These are phyloP conservation scores for Eleusine indica DNA, from an alignment of 176 grass and related monocot genomes.

Conservation along the genomic window DNA sequence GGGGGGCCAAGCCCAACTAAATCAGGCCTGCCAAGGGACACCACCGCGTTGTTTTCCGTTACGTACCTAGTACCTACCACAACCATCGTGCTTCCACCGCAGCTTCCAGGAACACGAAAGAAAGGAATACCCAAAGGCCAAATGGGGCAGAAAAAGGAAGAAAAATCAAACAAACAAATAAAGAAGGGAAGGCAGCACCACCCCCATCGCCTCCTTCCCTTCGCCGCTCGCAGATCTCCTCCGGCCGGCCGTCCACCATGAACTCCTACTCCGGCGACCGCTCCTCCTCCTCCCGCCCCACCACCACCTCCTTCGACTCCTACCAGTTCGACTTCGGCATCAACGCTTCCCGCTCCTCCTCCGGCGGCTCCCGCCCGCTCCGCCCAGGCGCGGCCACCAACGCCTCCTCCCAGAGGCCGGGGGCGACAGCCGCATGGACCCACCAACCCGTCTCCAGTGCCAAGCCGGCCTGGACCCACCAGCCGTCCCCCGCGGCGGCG, in stretches of 20 bases:
- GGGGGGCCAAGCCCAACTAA: not conserved
- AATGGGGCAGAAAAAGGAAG: not conserved
- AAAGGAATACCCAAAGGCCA: not conserved
- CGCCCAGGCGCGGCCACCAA: constrained; percentile 43
- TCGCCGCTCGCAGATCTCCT: constrained; percentile 50
- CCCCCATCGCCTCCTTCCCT: constrained; percentile 27
- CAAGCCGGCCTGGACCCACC: constrained; percentile 76
- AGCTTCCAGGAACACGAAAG: constrained; percentile 3
- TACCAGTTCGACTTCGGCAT: constrained; percentile 94
- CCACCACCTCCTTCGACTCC: constrained; percentile 73
- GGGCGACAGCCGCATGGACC: constrained; percentile 42
- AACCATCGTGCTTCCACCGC: not conserved
- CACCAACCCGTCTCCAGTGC: constrained; percentile 51
- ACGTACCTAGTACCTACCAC: not conserved
- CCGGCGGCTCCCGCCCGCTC: constrained; percentile 65
- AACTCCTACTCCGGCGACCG: constrained; percentile 63
- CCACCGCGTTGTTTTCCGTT: not conserved
- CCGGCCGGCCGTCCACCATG: constrained; percentile 51
- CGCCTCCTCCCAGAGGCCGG: constrained; percentile 45
- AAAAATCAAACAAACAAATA: constrained; percentile 32
- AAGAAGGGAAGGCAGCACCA: constrained; percentile 14
- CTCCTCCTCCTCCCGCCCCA: constrained; percentile 54
- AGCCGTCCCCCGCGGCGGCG: constrained; percentile 50
- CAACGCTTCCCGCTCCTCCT: constrained; percentile 55
- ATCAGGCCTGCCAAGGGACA: not conserved